Evolutionary conservation across 345 rosid genomes (phyloP).

Genomic region (Eucalyptus cladocalyx): DNA sequence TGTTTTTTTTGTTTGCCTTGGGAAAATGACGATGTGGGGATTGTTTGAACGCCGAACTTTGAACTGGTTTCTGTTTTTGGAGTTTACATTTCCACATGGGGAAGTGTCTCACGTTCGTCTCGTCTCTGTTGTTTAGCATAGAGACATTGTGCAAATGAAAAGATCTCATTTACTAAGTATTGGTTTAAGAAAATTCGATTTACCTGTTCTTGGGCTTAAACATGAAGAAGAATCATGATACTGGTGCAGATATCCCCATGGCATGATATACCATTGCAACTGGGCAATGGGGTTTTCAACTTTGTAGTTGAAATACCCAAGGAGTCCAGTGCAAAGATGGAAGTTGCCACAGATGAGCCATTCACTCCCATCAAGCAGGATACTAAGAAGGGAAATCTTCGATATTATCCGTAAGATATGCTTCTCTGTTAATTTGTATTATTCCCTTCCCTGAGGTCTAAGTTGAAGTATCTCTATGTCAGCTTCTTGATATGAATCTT

Average conservation of each 20-base stretch:
- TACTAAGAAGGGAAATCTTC: slow-evolving; percentile 60
- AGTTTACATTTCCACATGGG: neutral
- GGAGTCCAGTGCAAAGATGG: slow-evolving; percentile 96
- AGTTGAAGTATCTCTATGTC: neutral
- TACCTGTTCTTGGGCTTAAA: neutral
- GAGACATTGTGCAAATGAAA: neutral
- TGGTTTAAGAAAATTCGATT: neutral
- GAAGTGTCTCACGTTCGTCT: neutral
- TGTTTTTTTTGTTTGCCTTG: too few species aligned
- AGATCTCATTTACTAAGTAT: neutral
- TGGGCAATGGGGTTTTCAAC: slow-evolving; percentile 81
- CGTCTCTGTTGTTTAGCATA: neutral
- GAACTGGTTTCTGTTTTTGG: neutral
- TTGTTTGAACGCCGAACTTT: neutral
- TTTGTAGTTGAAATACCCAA: slow-evolving; percentile 85
- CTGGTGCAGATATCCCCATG: slow-evolving; percentile 74
- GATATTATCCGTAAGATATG: slow-evolving; percentile 57
- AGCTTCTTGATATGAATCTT: neutral
- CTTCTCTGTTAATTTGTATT: neutral
- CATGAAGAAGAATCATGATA: neutral
- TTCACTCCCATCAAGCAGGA: slow-evolving; percentile 95
- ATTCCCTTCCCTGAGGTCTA: neutral
- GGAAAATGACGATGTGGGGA: neutral
- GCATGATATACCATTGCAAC: slow-evolving; percentile 82
- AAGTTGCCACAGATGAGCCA: slow-evolving; percentile 87